Base-by-base conservation (phyloP, 257 asterid species). In the Parsonsia alboflavescens region DNA sequence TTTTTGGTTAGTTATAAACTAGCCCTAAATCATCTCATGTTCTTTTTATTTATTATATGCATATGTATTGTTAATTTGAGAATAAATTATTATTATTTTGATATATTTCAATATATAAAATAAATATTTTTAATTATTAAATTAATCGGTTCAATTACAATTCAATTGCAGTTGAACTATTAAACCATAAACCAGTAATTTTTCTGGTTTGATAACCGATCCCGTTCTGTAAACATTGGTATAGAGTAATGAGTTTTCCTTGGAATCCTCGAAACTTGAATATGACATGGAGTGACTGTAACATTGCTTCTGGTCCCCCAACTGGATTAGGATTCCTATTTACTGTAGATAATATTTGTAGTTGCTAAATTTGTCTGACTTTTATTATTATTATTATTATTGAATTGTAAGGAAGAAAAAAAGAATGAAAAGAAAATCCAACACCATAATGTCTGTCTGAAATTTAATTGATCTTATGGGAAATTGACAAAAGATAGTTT, bases 261-360 rank as follows among this genome's bases (percentile, higher is more conserved):
- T 86, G 59, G 87, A 89, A 78, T 93, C 97, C 84, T 93, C 96
- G n/a, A 87, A 78, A 73, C 90, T 89, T 81, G 90, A 95, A 89
- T 93, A 96, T 85, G 97, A 90, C 11, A 84, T 86, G 56, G 96
- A 86, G 70, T 91, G 90, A 69, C 84, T 82, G 77, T 88, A 87
- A 69, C 83, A 85, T 62, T 89, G 93, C 86, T 90, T 91, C 91
- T 80, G 91, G 26, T 89, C n/a, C 97, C 24, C 80, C 71, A 65
- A 75, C 85, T 64, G 82, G 80, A 80, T 79, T 86, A 76, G 85
- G 78, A 80, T 78, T 86, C 79, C 86, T 80, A 78, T 78, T 80
- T 42, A 88, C 75, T 33, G 77, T 78, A 13, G 96, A 75, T 72
- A 82, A 61, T 73, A 78, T 86, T 77, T 85, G 95, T 73, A 86